phyloP scores from a whole-genome alignment of 179 eudicot species.

The Drosera spatulata region DNA sequence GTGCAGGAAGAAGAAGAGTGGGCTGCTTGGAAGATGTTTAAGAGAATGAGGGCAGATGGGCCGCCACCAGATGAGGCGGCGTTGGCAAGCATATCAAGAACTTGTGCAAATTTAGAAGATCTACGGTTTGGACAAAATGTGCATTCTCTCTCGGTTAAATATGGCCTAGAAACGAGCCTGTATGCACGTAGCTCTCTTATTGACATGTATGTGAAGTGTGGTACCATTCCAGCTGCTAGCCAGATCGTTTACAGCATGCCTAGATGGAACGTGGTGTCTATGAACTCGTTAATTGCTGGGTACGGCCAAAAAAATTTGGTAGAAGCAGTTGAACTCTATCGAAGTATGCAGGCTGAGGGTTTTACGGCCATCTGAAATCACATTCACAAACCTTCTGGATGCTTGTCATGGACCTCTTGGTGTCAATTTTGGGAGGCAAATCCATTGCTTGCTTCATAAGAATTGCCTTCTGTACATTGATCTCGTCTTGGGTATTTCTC shows the following conservation, averaged over 20 bases:
- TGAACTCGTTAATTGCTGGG: conserved; percentile 77
- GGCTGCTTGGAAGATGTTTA: conserved; percentile 62
- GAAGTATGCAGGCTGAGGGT: conserved; percentile 44
- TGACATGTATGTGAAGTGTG: conserved; percentile 92
- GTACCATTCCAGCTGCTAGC: conserved; percentile 34
- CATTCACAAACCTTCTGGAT: conserved; percentile 67
- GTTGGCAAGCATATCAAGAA: conserved; percentile 69
- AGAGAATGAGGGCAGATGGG: conserved; percentile 50
- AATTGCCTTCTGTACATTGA: conserved; percentile 35
- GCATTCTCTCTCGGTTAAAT: conserved; percentile 54
- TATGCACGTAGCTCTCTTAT: conserved; percentile 80
- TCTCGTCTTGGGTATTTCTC: conserved; percentile 64
- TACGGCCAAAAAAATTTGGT: conserved; percentile 34
- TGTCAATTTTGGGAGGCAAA: conserved; percentile 53
- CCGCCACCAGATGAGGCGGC: conserved; percentile 69
- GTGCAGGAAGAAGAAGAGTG: conserved; percentile 63
- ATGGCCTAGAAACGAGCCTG: conserved; percentile 55
- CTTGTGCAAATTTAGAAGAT: conserved; percentile 52
- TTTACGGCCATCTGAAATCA: conserved; percentile 66
- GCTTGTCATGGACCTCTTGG: conserved; percentile 28
- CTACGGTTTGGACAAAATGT: conserved; percentile 40
- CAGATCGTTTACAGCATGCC: conserved; percentile 54
- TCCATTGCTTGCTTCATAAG: conserved; percentile 55
- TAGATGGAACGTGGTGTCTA: conserved; percentile 43
- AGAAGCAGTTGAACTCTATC: conserved; percentile 42